A percentile compares a stretch with the other conserved stretches of the same genome.
Evolutionary conservation across 2,329 filamentous ascomycete genomes (phyloP).

Genomic region (Trichoderma oligosporum): DNA sequence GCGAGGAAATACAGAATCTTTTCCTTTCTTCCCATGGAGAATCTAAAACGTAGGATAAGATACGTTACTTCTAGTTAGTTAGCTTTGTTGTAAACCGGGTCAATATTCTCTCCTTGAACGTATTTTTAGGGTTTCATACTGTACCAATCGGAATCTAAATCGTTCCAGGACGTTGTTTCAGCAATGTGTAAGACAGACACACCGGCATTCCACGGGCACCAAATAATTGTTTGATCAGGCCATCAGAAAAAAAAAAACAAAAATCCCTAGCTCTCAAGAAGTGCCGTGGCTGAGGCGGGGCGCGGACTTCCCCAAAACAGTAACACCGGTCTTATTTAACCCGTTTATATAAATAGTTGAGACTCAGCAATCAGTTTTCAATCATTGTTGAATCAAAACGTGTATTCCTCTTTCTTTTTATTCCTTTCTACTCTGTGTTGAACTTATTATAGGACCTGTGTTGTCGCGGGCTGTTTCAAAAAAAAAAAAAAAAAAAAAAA

Average conservation of each 20-base stretch:
- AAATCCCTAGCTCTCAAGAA: not conserved
- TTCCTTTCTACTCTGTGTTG: too few species aligned
- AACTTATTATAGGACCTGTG: too few species aligned
- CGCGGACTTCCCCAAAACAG: conserved; percentile 20
- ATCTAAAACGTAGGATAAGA: not conserved
- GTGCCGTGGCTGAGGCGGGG: conserved; percentile 15
- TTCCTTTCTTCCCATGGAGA: too few species aligned
- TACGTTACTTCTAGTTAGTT: not conserved
- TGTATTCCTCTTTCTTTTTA: not conserved
- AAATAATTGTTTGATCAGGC: conserved; percentile 3
- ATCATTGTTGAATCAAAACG: not conserved
- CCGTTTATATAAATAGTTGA: conserved; percentile 5
- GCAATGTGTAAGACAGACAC: not conserved
- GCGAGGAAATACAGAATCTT: not conserved
- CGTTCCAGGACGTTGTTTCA: conserved; percentile 4
- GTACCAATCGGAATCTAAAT: too few species aligned
- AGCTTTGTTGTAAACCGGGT: not conserved
- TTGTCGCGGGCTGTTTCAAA: too few species aligned
- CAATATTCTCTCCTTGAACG: too few species aligned
- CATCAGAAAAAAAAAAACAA: not conserved
- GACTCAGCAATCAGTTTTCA: not conserved
- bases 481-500: too few species aligned
- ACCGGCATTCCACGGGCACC: not conserved
- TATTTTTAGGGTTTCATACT: too few species aligned
- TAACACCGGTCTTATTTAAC: conserved; percentile 8